Percentiles rank a stretch among this genome's conserved stretches.
Conservation (phyloP, 208 protist species). For the Acanthamoeba lenticulata region DNA sequence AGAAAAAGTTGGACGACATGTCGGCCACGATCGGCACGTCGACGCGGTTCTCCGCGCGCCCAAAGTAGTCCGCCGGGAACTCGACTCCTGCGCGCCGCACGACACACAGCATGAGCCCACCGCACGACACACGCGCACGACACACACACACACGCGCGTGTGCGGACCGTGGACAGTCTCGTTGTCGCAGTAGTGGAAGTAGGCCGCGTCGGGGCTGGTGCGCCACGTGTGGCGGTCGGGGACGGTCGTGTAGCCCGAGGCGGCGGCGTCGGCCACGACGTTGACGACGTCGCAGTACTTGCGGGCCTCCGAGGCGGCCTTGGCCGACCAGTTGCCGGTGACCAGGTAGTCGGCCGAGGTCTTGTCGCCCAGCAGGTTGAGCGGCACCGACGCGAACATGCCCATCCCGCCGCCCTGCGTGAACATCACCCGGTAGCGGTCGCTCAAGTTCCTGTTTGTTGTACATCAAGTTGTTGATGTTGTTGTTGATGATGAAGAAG, state of each 20-base stretch:
- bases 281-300: slow-evolving; percentile 84
- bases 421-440: slow-evolving; percentile 88
- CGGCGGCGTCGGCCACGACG: slow-evolving; percentile 70
- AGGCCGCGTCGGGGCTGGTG: slow-evolving; percentile 77
- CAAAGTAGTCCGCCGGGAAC: slow-evolving; percentile 61
- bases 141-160: neutral
- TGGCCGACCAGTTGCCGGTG: slow-evolving; percentile 90
- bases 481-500: neutral
- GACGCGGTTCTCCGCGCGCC: slow-evolving; percentile 65
- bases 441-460: slow-evolving; percentile 83
- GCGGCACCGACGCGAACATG: slow-evolving; percentile 87
- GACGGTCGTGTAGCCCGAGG: slow-evolving; percentile 76
- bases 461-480: neutral
- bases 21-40: slow-evolving; percentile 86
- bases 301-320: slow-evolving; percentile 81
- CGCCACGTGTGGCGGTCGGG: slow-evolving; percentile 76
- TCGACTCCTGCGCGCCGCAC: too few species aligned
- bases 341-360: slow-evolving; percentile 85
- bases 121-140: neutral
- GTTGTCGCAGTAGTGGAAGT: slow-evolving; percentile 90
- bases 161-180: slow-evolving; percentile 88
- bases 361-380: slow-evolving; percentile 86
- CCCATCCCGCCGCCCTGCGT: slow-evolving; percentile 87
- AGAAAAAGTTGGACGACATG: slow-evolving; percentile 90
- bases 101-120: too few species aligned